phyloP scores from a whole-genome alignment of 768 basidiomycete species.

The Amanita pseudoporphyria region DNA sequence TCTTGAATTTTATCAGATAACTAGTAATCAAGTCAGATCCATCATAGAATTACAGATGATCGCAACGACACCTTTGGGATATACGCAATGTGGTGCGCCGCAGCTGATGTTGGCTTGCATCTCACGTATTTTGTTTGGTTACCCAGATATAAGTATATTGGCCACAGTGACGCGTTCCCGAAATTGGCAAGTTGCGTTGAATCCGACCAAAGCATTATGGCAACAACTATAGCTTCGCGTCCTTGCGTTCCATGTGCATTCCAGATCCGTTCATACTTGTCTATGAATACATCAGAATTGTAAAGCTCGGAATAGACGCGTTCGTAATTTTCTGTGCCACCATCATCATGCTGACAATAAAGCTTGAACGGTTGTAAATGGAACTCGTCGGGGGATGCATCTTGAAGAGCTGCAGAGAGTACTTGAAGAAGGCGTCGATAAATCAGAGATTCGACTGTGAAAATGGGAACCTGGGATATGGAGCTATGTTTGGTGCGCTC shows the following conservation, averaged over 20 bases:
- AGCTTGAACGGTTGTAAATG: constrained; percentile 22
- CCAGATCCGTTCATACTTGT: constrained; percentile 12
- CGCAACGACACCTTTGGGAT: constrained; percentile 31
- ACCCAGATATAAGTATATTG: not conserved
- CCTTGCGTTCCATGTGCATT: constrained; percentile 6
- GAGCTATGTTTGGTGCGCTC: constrained; percentile 7
- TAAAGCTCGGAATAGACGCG: constrained; percentile 18
- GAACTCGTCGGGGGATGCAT: constrained; percentile 12
- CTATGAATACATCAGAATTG: constrained; percentile 17
- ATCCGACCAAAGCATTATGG: constrained; percentile 2
- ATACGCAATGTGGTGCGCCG: constrained; percentile 26
- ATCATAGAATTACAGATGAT: constrained; percentile 1
- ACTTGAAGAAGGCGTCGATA: constrained; percentile 16
- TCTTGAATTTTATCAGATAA: constrained; percentile 21
- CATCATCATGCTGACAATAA: constrained; percentile 9
- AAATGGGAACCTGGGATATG: constrained; percentile 11
- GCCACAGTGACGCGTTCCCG: not conserved
- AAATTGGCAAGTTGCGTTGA: constrained; percentile 1
- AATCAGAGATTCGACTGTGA: constrained; percentile 18
- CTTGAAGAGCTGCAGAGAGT: constrained; percentile 15
- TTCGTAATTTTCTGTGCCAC: constrained; percentile 7
- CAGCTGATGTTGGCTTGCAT: constrained; percentile 6
- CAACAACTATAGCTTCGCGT: not conserved
- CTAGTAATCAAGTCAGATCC: constrained; percentile 8
- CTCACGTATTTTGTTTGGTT: not conserved